Base-by-base conservation (phyloP, 345 rosid species). In the Durio zibethinus region DNA sequence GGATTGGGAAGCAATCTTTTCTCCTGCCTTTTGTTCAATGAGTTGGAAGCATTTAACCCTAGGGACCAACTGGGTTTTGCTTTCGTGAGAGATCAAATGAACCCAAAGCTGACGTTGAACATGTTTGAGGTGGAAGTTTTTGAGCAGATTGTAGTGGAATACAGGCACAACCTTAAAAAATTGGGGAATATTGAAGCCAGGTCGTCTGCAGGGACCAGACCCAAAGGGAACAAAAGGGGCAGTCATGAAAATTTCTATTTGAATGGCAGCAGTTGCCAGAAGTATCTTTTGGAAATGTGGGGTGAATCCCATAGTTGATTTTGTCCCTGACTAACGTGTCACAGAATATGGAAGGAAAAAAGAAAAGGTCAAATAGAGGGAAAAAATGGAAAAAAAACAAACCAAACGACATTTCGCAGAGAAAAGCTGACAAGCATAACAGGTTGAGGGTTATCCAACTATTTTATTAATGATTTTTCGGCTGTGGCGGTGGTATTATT, bases 51-150 rank as follows among this genome's bases (percentile, higher is more conserved):
- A 45, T 95, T 95, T 69, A 93, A 89, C 86, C 96, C 90, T 0
- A 84, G 97, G 81, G 98, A 93, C 81, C 98, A 91, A 64, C 71
- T 91, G 76, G 90, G 97, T 5, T 93, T 95, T 74, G 92, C 97
- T 12, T 91, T 79, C 62, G 89, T 93, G 80, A 84, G 97, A 67
- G 97, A 93, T 81, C 73, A 59, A 2, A 84, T 90, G 85, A 84
- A 73, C 47, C 96, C 92, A 0, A 85, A 83, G 88, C 69, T 87
- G 59, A 87, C 82, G 79, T 15, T 92, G 72, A 90, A 93, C 88
- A 89, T 95, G 96, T 89, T 95, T 80, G 92, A 89, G 10, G 90
- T 86, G 6, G 93, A 93, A 79, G 94, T 92, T 35, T 88, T 95
- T 33, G 91, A 92, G 88, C 94, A 90, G 23, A 82, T 91, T 16